A percentile compares a stretch with the other conserved stretches of the same genome.
These are phyloP conservation scores for Pseudonitzschia multistriata DNA, from an alignment of 108 stramenopile genomes.

Conservation along the genomic window DNA sequence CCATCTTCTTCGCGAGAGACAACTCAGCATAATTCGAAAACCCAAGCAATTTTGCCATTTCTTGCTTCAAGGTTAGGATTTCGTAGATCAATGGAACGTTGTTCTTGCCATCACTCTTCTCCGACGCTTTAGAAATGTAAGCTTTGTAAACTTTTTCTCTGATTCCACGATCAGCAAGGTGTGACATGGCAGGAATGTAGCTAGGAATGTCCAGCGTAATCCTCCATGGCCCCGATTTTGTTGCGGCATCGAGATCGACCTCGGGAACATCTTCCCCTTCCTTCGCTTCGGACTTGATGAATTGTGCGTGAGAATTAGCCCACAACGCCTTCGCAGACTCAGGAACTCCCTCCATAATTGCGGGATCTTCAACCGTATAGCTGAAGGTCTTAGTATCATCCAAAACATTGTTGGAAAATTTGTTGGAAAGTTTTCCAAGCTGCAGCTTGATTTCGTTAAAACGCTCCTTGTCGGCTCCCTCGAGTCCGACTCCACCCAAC, in stretches of 20 bases:
- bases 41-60: constrained; percentile 85
- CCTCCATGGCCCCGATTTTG: constrained; percentile 89
- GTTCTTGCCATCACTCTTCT: constrained; percentile 64
- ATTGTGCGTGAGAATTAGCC: constrained; percentile 70
- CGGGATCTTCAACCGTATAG: constrained; percentile 63
- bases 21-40: constrained; percentile 85
- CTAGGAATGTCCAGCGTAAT: constrained; percentile 92
- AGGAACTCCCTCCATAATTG: constrained; percentile 86
- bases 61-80: constrained; percentile 79
- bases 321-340: constrained; percentile 88
- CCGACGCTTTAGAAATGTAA: constrained; percentile 84
- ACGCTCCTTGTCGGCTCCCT: constrained; percentile 80
- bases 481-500: constrained; percentile 90
- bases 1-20: constrained; percentile 92
- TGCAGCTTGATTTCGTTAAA: constrained; percentile 95
- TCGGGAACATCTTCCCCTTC: constrained; percentile 52
- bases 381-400: constrained; percentile 94
- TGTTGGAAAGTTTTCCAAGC: constrained; percentile 82
- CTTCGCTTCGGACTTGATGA: constrained; percentile 42
- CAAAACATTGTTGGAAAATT: constrained; percentile 95
- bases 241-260: constrained; percentile 42
- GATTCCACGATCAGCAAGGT: constrained; percentile 76
- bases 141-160: constrained; percentile 92
- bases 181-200: constrained; percentile 93
- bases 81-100: constrained; percentile 92